These are phyloP conservation scores for Exophiala oligosperma DNA, from an alignment of 2,329 filamentous ascomycete genomes.

Conservation along the genomic window DNA sequence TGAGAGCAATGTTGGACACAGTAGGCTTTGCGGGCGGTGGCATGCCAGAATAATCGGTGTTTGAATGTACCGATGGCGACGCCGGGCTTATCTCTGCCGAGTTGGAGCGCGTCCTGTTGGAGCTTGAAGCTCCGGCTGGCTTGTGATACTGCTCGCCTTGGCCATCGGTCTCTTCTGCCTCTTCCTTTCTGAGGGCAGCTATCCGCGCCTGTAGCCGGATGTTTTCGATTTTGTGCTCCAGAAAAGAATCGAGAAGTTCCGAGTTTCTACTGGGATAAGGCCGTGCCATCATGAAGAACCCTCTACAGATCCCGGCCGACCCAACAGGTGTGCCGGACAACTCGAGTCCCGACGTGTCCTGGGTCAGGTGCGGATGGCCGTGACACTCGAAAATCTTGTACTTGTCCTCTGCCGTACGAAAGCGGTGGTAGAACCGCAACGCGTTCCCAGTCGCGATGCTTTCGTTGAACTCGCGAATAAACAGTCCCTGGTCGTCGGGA, in stretches of 20 bases:
- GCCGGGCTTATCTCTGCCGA: conserved; percentile 19
- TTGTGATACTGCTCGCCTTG: conserved; percentile 45
- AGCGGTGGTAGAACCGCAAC: conserved; percentile 82
- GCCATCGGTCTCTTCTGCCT: conserved; percentile 74
- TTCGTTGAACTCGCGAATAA: conserved; percentile 85
- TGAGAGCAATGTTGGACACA: conserved; percentile 67
- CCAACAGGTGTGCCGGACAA: conserved; percentile 61
- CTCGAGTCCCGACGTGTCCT: conserved; percentile 49
- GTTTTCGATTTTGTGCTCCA: conserved; percentile 97
- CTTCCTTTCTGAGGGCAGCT: conserved; percentile 79
- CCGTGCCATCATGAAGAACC: conserved; percentile 90
- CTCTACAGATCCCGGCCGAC: conserved; percentile 72
- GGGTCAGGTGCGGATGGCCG: conserved; percentile 84
- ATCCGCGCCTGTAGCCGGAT: conserved; percentile 83
- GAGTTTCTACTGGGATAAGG: conserved; percentile 89
- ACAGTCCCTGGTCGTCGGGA: conserved; percentile 78
- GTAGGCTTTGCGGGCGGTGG: conserved; percentile 65
- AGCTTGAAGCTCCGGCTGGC: conserved; percentile 22
- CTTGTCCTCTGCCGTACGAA: conserved; percentile 70
- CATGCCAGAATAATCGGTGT: conserved; percentile 47
- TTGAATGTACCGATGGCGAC: conserved; percentile 22
- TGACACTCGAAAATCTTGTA: conserved; percentile 87
- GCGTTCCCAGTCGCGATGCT: conserved; percentile 78
- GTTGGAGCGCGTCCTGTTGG: conserved; percentile 19
- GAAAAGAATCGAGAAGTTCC: conserved; percentile 81